These are phyloP conservation scores for Colletotrichum gloeosporioides DNA, from an alignment of 2,329 filamentous ascomycete species.

Conservation along the genomic window DNA sequence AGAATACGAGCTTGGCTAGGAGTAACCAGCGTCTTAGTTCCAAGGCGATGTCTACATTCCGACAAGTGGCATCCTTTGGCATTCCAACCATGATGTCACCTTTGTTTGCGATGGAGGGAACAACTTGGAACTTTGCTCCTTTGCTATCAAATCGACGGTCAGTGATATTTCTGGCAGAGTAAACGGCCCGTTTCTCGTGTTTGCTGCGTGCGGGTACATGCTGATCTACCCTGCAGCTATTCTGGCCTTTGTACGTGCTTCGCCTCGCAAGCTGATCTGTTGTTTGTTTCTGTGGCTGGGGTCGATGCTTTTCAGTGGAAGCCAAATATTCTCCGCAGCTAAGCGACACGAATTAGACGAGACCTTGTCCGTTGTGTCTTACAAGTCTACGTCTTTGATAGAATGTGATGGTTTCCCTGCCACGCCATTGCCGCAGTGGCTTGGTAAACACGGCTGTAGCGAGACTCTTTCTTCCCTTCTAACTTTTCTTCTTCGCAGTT, in stretches of 20 bases:
- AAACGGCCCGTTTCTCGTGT: background rate
- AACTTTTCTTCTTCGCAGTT: too few species aligned
- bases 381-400: background rate
- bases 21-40: background rate
- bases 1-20: background rate
- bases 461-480: too few species aligned
- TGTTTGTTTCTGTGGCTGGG: background rate
- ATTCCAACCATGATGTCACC: background rate
- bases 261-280: background rate
- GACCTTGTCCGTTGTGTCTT: background rate
- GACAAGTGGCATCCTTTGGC: background rate
- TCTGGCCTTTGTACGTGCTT: background rate
- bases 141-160: background rate
- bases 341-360: background rate
- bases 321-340: background rate
- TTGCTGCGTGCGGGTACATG: background rate
- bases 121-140: background rate
- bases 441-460: background rate
- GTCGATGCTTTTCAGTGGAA: background rate
- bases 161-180: background rate
- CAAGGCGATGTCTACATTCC: background rate
- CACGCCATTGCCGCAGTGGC: background rate
- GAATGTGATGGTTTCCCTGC: background rate
- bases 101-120: background rate
- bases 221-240: background rate